Base-by-base conservation (phyloP, 805 yeast species). In the Cyberlindnera misumaiensis region DNA sequence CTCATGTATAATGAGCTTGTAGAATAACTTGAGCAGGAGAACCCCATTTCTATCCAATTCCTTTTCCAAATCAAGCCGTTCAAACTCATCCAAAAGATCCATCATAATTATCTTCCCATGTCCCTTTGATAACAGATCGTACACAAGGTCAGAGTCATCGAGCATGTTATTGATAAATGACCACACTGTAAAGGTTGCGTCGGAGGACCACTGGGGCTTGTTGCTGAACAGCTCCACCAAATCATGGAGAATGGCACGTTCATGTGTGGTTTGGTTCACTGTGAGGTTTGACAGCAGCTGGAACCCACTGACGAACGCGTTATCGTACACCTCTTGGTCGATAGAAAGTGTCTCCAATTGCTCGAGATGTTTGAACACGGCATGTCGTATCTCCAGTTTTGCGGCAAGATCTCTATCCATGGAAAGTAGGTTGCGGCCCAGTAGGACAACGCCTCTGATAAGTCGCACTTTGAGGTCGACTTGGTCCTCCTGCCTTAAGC, bases 401-500 rank as follows among this genome's bases (percentile, higher is more conserved):
- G 54, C 59, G 5, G 67, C 59, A 4, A 53, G 37, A 4, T 42
- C 49, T 24, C 60, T 56, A 28, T 60, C 58, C 28, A 55, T 45
- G 2, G 62, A 64, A 1, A 68, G 62, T 17, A 73, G 45, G 46
- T 75, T 76, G 42, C 83, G 56, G 22, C 67, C 56, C n/a, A 76
- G 39, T n/a, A 77, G 44, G 1, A 74, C 39, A 1, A 67, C 46
- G 2, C 78, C 83, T 47, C 80, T 59, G 3, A 69, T 39, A 3
- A 67, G 44, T 31, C 81, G 56, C 6, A 58, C 42, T 8, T 49
- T 42, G 5, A 42, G 30, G 2, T 22, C 43, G 6, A 42, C 20
- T 4, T n/a, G 20, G 0, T 35, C 31, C 32, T 41, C 43, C 4
- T n/a, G 8, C 0, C 24, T 20, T 2, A 41, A 3, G 2, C 27